Evolutionary conservation across 768 basidiomycete species (phyloP).

Genomic region (Russula emetica): DNA sequence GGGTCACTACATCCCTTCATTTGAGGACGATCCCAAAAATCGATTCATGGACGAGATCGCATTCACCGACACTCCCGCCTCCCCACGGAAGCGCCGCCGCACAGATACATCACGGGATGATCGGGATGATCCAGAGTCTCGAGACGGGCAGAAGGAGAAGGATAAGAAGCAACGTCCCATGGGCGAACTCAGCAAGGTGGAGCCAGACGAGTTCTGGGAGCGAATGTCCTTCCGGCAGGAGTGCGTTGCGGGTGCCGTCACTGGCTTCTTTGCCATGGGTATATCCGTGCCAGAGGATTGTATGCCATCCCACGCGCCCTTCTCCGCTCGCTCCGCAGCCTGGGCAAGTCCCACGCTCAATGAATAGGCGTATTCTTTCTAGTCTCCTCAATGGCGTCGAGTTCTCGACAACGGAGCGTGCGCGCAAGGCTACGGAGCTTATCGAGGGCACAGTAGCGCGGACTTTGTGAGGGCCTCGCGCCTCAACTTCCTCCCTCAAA

Average conservation of each 20-base stretch:
- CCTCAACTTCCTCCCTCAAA: conserved; percentile 15
- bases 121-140: conserved; percentile 11
- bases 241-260: conserved; percentile 84
- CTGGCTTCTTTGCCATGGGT: conserved; percentile 84
- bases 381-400: conserved; percentile 71
- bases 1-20: conserved; percentile 77
- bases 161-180: conserved; percentile 32
- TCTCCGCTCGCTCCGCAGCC: conserved; percentile 46
- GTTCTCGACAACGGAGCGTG: conserved; percentile 63
- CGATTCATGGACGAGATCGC: conserved; percentile 91
- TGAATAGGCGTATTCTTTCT: conserved; percentile 66
- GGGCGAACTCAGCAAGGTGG: conserved; percentile 57
- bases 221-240: conserved; percentile 96
- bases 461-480: conserved; percentile 63
- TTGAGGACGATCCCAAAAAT: conserved; percentile 96
- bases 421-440: conserved; percentile 64
- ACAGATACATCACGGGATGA: conserved; percentile 27
- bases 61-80: conserved; percentile 55
- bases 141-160: conserved; percentile 29
- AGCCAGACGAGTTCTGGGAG: conserved; percentile 90
- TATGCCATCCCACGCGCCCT: conserved; percentile 18
- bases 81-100: conserved; percentile 53
- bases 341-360: conserved; percentile 57
- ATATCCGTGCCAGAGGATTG: conserved; percentile 36
- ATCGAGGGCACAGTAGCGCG: conserved; percentile 64